Evolutionary conservation across 2,329 filamentous ascomycete genomes (phyloP).

Genomic region (Trichoderma citrinoviride): DNA sequence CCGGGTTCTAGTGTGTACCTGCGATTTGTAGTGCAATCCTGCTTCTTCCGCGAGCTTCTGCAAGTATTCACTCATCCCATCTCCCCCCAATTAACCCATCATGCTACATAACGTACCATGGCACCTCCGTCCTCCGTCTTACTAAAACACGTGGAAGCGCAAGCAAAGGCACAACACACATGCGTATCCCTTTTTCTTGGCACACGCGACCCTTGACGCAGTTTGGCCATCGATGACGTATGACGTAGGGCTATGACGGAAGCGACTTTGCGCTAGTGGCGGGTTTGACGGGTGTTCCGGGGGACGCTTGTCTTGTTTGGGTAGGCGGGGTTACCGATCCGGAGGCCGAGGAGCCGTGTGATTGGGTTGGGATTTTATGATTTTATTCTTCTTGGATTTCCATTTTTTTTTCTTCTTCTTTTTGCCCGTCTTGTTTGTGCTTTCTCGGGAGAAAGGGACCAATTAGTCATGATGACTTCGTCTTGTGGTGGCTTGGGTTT

Average conservation of each 20-base stretch:
- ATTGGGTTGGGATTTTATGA: neutral
- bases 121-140: no score
- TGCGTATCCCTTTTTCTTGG: constrained; percentile 1
- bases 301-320: neutral
- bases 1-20: neutral
- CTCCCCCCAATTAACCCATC: neutral
- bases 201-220: neutral
- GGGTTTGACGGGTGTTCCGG: no score
- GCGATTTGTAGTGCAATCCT: no score
- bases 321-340: constrained; percentile 15
- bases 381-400: no score
- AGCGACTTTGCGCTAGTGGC: neutral
- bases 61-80: neutral
- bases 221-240: constrained; percentile 19
- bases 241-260: constrained; percentile 21
- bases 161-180: neutral
- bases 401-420: neutral
- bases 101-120: neutral
- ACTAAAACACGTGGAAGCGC: neutral
- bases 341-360: neutral
- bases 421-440: neutral
- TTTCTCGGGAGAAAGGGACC: no score
- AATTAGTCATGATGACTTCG: no score
- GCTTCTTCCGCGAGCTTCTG: no score
- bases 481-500: no score